Percentiles rank a stretch among this genome's conserved stretches.
phyloP scores from a whole-genome alignment of 1,139 yeast species.

The Arxiozyma bovina region DNA sequence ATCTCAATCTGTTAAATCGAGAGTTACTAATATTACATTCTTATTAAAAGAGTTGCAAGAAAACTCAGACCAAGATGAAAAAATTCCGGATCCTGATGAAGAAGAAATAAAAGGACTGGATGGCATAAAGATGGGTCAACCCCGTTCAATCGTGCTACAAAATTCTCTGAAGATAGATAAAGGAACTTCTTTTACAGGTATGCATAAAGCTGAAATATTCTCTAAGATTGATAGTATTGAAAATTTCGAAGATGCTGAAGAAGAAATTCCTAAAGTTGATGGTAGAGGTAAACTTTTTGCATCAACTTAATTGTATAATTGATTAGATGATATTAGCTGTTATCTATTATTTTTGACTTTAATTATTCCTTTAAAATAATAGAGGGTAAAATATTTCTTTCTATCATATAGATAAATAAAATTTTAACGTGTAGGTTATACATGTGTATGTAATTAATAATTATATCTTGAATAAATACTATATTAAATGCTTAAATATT shows the following conservation, averaged over 20 bases:
- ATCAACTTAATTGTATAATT: neutral
- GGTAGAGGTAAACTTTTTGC: slow-evolving; percentile 22
- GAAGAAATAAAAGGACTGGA: slow-evolving; percentile 29
- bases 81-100: slow-evolving; percentile 30
- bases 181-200: slow-evolving; percentile 8
- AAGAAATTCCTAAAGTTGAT: slow-evolving; percentile 17
- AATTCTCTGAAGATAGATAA: slow-evolving; percentile 9
- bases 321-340: neutral
- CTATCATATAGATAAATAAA: too few species aligned
- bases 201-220: neutral
- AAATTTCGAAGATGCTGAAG: slow-evolving; percentile 27
- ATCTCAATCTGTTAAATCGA: slow-evolving; percentile 31
- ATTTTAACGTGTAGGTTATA: neutral
- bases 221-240: slow-evolving; percentile 11
- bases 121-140: slow-evolving; percentile 24
- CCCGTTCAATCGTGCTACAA: slow-evolving; percentile 18
- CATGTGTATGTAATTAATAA: too few species aligned
- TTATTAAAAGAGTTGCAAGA: slow-evolving; percentile 27
- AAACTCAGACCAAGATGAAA: slow-evolving; percentile 16
- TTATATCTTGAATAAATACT: neutral
- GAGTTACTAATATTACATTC: slow-evolving; percentile 31
- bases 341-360: neutral
- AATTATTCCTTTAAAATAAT: too few species aligned
- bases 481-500: too few species aligned
- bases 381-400: neutral